Evolutionary conservation across 139 green algal genomes (phyloP), one percentile per base, ranked within the genome.

Genomic region (Marvania coccoides): DNA sequence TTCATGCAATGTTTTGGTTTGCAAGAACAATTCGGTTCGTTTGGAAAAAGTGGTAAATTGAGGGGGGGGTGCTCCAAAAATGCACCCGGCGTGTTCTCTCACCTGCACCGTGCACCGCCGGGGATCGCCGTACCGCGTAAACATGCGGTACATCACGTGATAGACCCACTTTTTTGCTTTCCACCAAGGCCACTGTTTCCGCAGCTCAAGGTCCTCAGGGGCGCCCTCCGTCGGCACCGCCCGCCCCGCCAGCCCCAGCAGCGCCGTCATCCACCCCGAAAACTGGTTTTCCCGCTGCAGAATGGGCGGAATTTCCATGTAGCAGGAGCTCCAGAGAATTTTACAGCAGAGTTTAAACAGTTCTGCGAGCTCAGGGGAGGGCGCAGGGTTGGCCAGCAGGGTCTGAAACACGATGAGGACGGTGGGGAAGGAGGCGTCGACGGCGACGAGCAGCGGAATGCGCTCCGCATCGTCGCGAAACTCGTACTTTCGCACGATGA

Each of bases 141-240:
- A 92, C 6, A 97, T 56, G 39, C 87, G 78, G 60, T 86, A 82
- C 0, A 74, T 78, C 53, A 94, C 88, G 79, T 98, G 90, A 69
- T 96, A 80, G 48, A 85, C 78, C 94, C 94, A 99, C 83, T 99
- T 99, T 73, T 94, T 95, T 33, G 78, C 77, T 71, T 99, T 99
- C 91, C 92, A 98, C 90, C 90, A 98, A 23, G 81, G 66, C 76
- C 83, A 95, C 13, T 70, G 51, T 35, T 76, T 73, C 6, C 85
- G 78, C 6, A 84, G 70, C 6, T 93, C 85, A 13, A 36, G 28
- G 65, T 90, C 81, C 31, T 75, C 53, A 1, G 89, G 85, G 71
- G 83, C 4, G 36, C 70, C 12, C 42, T 88, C 83, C 75, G 63
- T 39, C n/a, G 92, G 94, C 56, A 96, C 70, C 1, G 76, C 79